Conservation (phyloP, 495 filamentous ascomycete genomes). For the Talaromyces adpressus region DNA sequence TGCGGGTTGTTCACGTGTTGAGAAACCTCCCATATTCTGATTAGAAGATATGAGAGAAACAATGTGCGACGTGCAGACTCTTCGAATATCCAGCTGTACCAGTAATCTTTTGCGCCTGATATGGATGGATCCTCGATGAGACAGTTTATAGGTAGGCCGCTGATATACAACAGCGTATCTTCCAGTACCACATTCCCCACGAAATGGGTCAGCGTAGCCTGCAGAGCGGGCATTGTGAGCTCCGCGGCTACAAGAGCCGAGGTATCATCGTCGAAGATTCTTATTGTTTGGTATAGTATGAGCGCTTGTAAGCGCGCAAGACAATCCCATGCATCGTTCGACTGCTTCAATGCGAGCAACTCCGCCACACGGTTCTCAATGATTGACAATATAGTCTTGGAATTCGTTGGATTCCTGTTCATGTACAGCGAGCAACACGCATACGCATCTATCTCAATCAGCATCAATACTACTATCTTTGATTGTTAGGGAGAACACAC, state of each 20-base stretch:
- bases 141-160: slow-evolving; percentile 12
- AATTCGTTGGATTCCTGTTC: slow-evolving; percentile 38
- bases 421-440: slow-evolving; percentile 42
- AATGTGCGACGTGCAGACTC: slow-evolving; percentile 42
- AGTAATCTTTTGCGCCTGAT: slow-evolving; percentile 25
- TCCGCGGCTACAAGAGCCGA: slow-evolving; percentile 40
- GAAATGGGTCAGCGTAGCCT: slow-evolving; percentile 9
- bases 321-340: slow-evolving; percentile 18
- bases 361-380: slow-evolving; percentile 30
- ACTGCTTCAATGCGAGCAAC: slow-evolving; percentile 25
- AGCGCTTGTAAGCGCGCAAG: slow-evolving; percentile 28
- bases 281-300: slow-evolving; percentile 37
- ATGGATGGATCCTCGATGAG: slow-evolving; percentile 2
- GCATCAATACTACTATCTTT: neutral
- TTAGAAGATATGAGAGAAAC: slow-evolving; percentile 32
- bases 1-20: slow-evolving; percentile 11
- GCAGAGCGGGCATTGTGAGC: slow-evolving; percentile 32
- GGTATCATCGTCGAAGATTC: slow-evolving; percentile 52
- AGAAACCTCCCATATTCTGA: slow-evolving; percentile 28
- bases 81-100: slow-evolving; percentile 36
- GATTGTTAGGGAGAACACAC: slow-evolving; percentile 16
- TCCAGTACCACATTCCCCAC: neutral
- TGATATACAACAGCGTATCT: slow-evolving; percentile 14
- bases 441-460: slow-evolving; percentile 31
- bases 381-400: slow-evolving; percentile 31